Conservation (phyloP, 805 yeast genomes). For the Yamadazyma paraphyllophila region DNA sequence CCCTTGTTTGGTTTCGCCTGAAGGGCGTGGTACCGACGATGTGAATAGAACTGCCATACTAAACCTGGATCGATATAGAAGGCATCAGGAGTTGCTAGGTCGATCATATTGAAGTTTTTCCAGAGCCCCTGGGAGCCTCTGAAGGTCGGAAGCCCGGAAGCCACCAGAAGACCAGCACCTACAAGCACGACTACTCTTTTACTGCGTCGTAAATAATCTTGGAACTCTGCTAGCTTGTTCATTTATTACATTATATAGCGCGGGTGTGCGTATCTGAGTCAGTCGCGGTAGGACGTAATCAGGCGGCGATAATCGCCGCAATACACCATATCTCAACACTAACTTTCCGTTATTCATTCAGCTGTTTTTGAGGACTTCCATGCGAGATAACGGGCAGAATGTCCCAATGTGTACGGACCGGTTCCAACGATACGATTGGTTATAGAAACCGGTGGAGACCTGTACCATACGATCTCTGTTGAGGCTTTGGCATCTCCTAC, state of each 20-base stretch:
- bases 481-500: slow-evolving; percentile 12
- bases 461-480: slow-evolving; percentile 54
- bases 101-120: slow-evolving; percentile 75
- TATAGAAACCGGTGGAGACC: slow-evolving; percentile 57
- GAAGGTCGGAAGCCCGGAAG: slow-evolving; percentile 75
- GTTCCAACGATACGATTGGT: slow-evolving; percentile 16
- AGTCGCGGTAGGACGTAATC: too few relatives aligned
- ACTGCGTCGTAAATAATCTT: slow-evolving; percentile 44
- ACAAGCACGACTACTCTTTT: slow-evolving; percentile 59
- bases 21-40: slow-evolving; percentile 63
- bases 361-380: slow-evolving; percentile 19
- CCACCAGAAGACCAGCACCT: slow-evolving; percentile 81
- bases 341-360: neutral
- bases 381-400: slow-evolving; percentile 71
- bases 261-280: too few relatives aligned
- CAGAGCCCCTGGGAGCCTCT: slow-evolving; percentile 74
- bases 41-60: slow-evolving; percentile 87
- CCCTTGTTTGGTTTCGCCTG: slow-evolving; percentile 71
- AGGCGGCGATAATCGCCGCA: neutral
- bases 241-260: slow-evolving; percentile 5
- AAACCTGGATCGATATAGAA: slow-evolving; percentile 78
- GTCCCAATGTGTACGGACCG: slow-evolving; percentile 50
- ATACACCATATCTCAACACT: neutral
- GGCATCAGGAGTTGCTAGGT: slow-evolving; percentile 90
- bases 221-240: slow-evolving; percentile 41